These are phyloP conservation scores for Sporothrix luriei DNA, from an alignment of 2,329 filamentous ascomycete species.

Conservation along the genomic window DNA sequence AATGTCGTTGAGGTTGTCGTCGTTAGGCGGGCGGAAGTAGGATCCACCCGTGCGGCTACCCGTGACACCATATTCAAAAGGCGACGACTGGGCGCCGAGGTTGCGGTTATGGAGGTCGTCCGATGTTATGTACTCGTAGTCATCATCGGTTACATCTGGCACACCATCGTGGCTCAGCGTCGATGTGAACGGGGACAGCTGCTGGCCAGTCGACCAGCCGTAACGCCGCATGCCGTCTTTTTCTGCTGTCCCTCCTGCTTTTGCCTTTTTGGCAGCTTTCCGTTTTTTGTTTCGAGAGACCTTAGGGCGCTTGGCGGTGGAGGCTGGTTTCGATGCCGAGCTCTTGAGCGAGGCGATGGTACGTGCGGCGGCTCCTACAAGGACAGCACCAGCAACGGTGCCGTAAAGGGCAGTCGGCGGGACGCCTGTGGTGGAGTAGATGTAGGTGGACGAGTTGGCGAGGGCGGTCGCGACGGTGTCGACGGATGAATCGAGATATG, in stretches of 20 bases:
- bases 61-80: constrained; percentile 35
- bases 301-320: constrained; percentile 4
- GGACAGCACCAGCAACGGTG: constrained; percentile 52
- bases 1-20: constrained; percentile 40
- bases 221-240: constrained; percentile 54
- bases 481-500: constrained; percentile 61
- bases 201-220: constrained; percentile 49
- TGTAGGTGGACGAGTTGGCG: constrained; percentile 55
- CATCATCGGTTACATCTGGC: constrained; percentile 67
- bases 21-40: constrained; percentile 32
- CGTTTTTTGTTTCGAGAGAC: constrained; percentile 35
- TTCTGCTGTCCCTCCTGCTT: constrained; percentile 28
- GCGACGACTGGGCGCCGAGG: constrained; percentile 40
- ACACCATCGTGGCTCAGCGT: constrained; percentile 49
- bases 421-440: constrained; percentile 54
- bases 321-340: constrained; percentile 25
- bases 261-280: constrained; percentile 35
- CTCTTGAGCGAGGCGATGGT: constrained; percentile 36
- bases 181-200: constrained; percentile 57
- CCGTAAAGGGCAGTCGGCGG: constrained; percentile 55
- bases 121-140: constrained; percentile 82
- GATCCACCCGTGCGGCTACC: constrained; percentile 36
- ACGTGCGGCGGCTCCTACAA: constrained; percentile 53
- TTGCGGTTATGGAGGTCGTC: constrained; percentile 63
- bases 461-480: constrained; percentile 54